Evolutionary conservation across 306 rosid genomes (phyloP).

Genomic region (Astragalus membranaceus): DNA sequence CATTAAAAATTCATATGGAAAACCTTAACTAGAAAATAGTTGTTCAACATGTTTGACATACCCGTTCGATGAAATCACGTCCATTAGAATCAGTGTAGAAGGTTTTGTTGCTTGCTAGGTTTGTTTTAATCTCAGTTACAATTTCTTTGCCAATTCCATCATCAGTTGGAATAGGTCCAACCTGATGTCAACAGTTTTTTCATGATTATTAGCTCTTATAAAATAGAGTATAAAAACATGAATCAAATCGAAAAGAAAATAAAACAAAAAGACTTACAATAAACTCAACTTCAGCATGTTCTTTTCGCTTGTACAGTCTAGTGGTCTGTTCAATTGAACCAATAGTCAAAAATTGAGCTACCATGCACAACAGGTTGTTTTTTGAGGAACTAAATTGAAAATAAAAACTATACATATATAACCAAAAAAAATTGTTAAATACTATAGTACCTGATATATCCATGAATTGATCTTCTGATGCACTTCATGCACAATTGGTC

Average conservation of each 20-base stretch:
- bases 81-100: slow-evolving; percentile 93
- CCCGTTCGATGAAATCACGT: slow-evolving; percentile 85
- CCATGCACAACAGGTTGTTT: neutral
- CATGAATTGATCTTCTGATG: slow-evolving; percentile 48
- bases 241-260: neutral
- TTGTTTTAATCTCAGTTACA: slow-evolving; percentile 53
- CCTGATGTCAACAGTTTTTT: slow-evolving; percentile 36
- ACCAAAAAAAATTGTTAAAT: neutral
- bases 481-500: slow-evolving; percentile 53
- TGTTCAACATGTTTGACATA: slow-evolving; percentile 23
- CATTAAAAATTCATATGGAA: neutral
- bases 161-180: slow-evolving; percentile 85
- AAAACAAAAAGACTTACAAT: slow-evolving; percentile 45
- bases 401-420: neutral
- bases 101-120: slow-evolving; percentile 58
- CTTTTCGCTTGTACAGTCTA: slow-evolving; percentile 76
- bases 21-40: neutral
- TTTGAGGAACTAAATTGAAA: neutral
- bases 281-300: slow-evolving; percentile 91
- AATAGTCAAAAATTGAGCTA: slow-evolving; percentile 8
- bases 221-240: neutral
- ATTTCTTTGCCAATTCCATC: slow-evolving; percentile 86
- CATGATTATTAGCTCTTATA: slow-evolving; percentile 8
- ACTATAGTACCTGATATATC: slow-evolving; percentile 43
- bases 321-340: slow-evolving; percentile 50